Evolutionary conservation across 768 basidiomycete species (phyloP), one percentile per base, ranked within the genome.

Genomic region (Basidioascus undulatus): DNA sequence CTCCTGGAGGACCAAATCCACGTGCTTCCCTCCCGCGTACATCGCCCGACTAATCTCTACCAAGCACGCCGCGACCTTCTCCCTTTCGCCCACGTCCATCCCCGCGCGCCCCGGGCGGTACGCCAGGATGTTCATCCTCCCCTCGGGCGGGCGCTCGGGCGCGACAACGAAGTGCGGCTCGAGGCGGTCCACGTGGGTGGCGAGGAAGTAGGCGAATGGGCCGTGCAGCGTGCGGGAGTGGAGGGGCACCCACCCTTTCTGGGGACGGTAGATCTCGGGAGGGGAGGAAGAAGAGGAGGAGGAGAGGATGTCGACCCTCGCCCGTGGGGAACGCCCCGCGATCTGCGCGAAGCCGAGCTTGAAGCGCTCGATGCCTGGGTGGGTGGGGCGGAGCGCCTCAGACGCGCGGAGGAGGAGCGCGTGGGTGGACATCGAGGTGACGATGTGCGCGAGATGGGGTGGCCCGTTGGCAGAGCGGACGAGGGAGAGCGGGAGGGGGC

Each of bases 161-260:
- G 71, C 63, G 44, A 92, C 78, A 44, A 70, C 65, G 55, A 94
- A 89, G 11, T 62, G 55, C 5, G 78, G 70, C 57, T 96, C 89
- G 47, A 96, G 62, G 11, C 89, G 67, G 57, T 83, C 79, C 32
- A 78, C 78, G 45, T 83, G 79, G 0, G 78, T 76, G 8, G 76
- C 70, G 20, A 86, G 58, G 55, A 92, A 79, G 59, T 94, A 96
- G 21, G 67, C 63, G 52, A 87, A 92, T 5, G 83, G 83, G 2
- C 83, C 87, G 3, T 63, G 50, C 9, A 83, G 46, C 28, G 65
- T 61, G 11, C 70, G 53, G n/a, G 60, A 51, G 2, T 62, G 55
- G 31, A 57, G 50, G 15, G 59, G 47, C 13, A 69, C 54, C 51
- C 83, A 77, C 4, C 55, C 42, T 25, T 63, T 54, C 3, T 48